Conservation (phyloP, 108 stramenopile genomes). For the Cyclotella atomus region DNA sequence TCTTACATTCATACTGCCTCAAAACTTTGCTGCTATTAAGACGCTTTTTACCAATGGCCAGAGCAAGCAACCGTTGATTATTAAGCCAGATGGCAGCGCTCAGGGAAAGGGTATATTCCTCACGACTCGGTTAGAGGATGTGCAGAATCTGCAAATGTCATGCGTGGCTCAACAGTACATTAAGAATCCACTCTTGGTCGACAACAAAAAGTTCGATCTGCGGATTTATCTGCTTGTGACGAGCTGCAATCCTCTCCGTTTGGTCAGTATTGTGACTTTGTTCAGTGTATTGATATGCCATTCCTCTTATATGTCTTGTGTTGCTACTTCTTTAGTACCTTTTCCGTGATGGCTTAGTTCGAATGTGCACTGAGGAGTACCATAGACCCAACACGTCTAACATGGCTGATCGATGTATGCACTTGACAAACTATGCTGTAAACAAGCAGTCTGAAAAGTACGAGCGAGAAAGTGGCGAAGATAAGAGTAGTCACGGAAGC, state of each 20-base stretch:
- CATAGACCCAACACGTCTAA: constrained; percentile 59
- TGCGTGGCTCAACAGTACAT: constrained; percentile 86
- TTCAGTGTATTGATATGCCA: background rate
- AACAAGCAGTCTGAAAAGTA: constrained; percentile 61
- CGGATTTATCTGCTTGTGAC: constrained; percentile 85
- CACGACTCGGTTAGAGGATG: constrained; percentile 55
- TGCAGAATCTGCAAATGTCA: constrained; percentile 50
- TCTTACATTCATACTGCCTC: constrained; percentile 71
- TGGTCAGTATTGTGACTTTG: constrained; percentile 10
- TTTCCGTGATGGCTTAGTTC: constrained; percentile 73
- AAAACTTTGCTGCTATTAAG: constrained; percentile 62
- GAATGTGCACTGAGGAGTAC: constrained; percentile 80
- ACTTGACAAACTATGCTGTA: constrained; percentile 89
- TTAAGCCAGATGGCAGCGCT: constrained; percentile 80
- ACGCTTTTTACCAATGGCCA: constrained; percentile 61
- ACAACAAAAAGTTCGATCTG: constrained; percentile 88
- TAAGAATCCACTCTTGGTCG: constrained; percentile 74
- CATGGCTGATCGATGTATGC: constrained; percentile 77
- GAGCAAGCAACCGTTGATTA: constrained; percentile 68
- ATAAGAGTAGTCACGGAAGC: constrained; percentile 45
- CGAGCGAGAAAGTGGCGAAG: constrained; percentile 30
- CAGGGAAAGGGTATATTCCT: constrained; percentile 87
- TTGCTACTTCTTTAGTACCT: constrained; percentile 44
- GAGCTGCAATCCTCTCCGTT: constrained; percentile 69
- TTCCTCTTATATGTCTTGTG: too few species aligned